Conservation (phyloP, 2,329 filamentous ascomycete species). For the Tolypocladium pustulatum region DNA sequence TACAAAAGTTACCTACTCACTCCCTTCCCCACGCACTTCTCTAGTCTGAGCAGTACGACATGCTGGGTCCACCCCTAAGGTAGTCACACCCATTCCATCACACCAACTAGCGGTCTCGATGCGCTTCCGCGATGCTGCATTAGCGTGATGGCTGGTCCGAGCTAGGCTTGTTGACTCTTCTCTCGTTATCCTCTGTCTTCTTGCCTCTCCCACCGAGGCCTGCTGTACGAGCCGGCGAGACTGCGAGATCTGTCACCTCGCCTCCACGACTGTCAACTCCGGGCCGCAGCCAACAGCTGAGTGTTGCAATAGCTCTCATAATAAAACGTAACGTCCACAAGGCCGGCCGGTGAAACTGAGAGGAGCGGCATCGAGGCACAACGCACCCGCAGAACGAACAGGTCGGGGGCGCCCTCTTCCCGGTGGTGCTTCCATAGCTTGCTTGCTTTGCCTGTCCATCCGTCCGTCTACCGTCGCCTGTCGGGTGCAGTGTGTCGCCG, state of each 20-base stretch:
- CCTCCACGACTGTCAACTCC: background rate
- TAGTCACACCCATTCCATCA: background rate
- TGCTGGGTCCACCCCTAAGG: background rate
- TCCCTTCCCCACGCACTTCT: background rate
- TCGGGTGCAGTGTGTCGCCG: background rate
- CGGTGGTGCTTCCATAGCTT: background rate
- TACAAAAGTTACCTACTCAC: too few species aligned
- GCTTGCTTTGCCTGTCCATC: background rate
- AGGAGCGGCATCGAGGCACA: background rate
- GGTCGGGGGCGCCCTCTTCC: background rate
- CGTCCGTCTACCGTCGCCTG: background rate
- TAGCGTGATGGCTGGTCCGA: background rate
- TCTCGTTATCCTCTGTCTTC: background rate
- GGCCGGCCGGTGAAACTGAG: background rate
- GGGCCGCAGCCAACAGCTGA: background rate
- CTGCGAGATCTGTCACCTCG: background rate
- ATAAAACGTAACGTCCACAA: background rate
- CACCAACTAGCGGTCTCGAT: background rate
- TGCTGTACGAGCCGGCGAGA: background rate
- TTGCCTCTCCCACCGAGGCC: background rate
- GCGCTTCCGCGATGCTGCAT: background rate
- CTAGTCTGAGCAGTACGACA: background rate
- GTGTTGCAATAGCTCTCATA: too few species aligned
- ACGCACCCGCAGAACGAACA: background rate
- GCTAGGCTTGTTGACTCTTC: constrained; percentile 13